phyloP scores from a whole-genome alignment of 768 basidiomycete genomes.

The Boletellus ananiceps region DNA sequence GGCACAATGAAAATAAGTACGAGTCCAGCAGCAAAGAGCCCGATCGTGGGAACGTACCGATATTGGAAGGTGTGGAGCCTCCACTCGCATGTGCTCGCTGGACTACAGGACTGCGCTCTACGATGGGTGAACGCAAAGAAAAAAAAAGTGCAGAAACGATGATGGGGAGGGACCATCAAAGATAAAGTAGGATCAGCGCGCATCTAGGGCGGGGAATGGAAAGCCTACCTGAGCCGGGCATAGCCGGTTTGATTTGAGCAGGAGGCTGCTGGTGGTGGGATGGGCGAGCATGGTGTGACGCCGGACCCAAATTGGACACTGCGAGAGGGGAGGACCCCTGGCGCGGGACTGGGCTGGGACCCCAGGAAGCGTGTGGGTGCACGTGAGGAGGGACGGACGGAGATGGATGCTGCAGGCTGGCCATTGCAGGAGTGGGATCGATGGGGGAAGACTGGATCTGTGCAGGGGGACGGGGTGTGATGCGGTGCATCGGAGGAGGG shows the following conservation, averaged over 20 bases:
- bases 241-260: conserved; percentile 30
- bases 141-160: conserved; percentile 7
- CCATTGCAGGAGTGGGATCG: conserved; percentile 30
- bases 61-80: conserved; percentile 23
- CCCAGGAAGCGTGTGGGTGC: conserved; percentile 30
- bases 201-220: not conserved
- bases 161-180: not conserved
- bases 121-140: not conserved
- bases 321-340: conserved; percentile 31
- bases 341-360: conserved; percentile 23
- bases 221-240: conserved; percentile 28
- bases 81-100: conserved; percentile 25
- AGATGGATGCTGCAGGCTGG: conserved; percentile 30
- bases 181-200: conserved; percentile 8
- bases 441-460: conserved; percentile 26
- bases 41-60: conserved; percentile 17
- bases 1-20: not conserved
- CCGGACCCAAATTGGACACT: conserved; percentile 24
- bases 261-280: conserved; percentile 27
- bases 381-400: conserved; percentile 30
- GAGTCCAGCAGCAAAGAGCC: not conserved
- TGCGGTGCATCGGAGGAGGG: conserved; percentile 23
- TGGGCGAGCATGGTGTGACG: conserved; percentile 24
- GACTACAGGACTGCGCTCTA: conserved; percentile 29
- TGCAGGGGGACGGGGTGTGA: conserved; percentile 31